Evolutionary conservation across 352 stramenopile genomes (phyloP).

Genomic region (Phytopythium oedochilum): DNA sequence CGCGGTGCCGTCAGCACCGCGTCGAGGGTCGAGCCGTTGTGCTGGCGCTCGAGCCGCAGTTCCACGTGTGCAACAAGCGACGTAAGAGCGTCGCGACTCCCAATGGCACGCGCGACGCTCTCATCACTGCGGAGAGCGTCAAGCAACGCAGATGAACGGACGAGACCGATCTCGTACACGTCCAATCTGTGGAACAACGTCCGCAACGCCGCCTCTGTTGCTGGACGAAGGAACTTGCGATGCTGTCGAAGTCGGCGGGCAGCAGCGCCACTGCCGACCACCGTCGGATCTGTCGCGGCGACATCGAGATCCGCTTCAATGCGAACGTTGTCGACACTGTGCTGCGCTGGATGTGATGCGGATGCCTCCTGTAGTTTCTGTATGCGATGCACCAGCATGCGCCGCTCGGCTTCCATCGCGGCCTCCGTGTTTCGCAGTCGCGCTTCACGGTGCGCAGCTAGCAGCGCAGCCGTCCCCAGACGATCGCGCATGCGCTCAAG

Average conservation of each 20-base stretch:
- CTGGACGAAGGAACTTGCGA: slow-evolving; percentile 31
- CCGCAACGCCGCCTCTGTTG: slow-evolving; percentile 48
- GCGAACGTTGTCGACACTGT: neutral
- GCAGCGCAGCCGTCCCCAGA: slow-evolving; percentile 27
- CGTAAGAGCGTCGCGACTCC: slow-evolving; percentile 16
- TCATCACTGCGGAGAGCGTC: slow-evolving; percentile 30
- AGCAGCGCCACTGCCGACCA: neutral
- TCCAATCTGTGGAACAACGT: slow-evolving; percentile 65
- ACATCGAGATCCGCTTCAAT: neutral
- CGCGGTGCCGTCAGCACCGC: slow-evolving; percentile 3
- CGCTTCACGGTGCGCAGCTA: slow-evolving; percentile 48
- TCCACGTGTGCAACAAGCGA: slow-evolving; percentile 43
- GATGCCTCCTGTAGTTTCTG: slow-evolving; percentile 14
- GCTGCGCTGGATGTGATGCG: neutral
- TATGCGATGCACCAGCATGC: slow-evolving; percentile 28
- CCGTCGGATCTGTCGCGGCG: neutral
- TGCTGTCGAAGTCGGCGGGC: neutral
- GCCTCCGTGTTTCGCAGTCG: slow-evolving; percentile 63
- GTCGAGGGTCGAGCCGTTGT: neutral
- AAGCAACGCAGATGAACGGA: slow-evolving; percentile 25
- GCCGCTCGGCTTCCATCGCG: slow-evolving; percentile 38
- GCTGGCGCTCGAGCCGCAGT: slow-evolving; percentile 4
- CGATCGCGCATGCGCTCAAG: slow-evolving; percentile 34
- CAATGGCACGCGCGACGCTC: slow-evolving; percentile 29
- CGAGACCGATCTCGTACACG: slow-evolving; percentile 52